A percentile compares a stretch with the other conserved stretches of the same genome.
These are phyloP conservation scores for Pichia sp. DNA, from an alignment of 1,139 yeast species.

Conservation along the genomic window DNA sequence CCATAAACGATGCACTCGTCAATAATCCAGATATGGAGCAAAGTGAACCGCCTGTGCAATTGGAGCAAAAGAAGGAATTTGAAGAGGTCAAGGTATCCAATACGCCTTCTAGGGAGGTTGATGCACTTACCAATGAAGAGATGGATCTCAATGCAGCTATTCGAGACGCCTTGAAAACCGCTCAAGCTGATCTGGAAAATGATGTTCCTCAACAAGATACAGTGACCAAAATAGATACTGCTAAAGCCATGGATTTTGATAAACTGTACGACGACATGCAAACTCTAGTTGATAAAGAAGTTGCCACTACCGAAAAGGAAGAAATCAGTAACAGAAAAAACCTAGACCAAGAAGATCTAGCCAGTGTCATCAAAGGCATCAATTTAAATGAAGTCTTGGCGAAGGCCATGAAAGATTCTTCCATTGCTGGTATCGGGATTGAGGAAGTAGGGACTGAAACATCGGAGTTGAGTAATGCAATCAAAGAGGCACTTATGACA, in stretches of 20 bases:
- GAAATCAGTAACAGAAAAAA: not conserved
- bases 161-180: constrained; percentile 14
- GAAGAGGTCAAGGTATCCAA: too few species aligned
- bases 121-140: too few species aligned
- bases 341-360: not conserved
- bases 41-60: too few species aligned
- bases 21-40: too few species aligned
- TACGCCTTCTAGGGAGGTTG: too few species aligned
- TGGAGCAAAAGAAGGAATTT: too few species aligned
- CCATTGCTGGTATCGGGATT: not conserved
- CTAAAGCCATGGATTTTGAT: constrained; percentile 1
- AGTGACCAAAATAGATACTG: not conserved
- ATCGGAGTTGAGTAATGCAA: constrained; percentile 18
- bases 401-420: constrained; percentile 11
- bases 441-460: not conserved
- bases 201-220: not conserved
- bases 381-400: constrained; percentile 17
- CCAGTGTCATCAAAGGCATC: constrained; percentile 14
- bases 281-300: not conserved
- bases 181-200: constrained; percentile 4
- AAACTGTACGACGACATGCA: constrained; percentile 10
- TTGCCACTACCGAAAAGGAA: not conserved
- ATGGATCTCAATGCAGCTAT: constrained; percentile 16
- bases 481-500: constrained; percentile 18
- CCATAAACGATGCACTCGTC: constrained; percentile 12